Conservation (phyloP, 192 early-diverging fungal species). For the Coemansia sp. region DNA sequence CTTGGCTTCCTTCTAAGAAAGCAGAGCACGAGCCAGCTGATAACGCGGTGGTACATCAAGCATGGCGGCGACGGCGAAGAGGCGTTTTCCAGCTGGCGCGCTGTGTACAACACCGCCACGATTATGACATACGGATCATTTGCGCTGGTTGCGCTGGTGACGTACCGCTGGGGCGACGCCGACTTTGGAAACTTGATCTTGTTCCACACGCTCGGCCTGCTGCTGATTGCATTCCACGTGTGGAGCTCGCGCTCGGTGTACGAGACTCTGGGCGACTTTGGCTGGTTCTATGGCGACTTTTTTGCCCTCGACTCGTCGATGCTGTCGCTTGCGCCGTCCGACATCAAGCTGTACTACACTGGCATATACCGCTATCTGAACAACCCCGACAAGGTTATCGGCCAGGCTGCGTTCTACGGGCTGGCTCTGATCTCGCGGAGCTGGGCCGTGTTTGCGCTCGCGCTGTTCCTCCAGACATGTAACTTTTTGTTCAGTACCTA, state of each 20-base stretch:
- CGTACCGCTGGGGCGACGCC: conserved; percentile 69
- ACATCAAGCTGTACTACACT: conserved; percentile 72
- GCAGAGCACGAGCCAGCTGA: conserved; percentile 80
- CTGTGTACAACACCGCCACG: conserved; percentile 87
- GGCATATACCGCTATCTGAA: conserved; percentile 94
- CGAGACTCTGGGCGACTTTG: conserved; percentile 92
- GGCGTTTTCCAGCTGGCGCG: conserved; percentile 95
- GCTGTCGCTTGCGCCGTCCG: conserved; percentile 41
- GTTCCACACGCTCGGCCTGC: conserved; percentile 71
- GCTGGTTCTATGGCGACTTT: conserved; percentile 99
- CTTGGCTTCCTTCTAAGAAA: conserved; percentile 74
- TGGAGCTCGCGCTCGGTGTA: conserved; percentile 92
- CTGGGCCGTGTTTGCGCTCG: conserved; percentile 78
- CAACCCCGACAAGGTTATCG: conserved; percentile 91
- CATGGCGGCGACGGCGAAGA: conserved; percentile 84
- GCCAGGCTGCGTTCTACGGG: conserved; percentile 94
- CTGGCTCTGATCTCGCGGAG: conserved; percentile 81
- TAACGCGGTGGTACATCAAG: conserved; percentile 91
- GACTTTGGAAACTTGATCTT: conserved; percentile 57
- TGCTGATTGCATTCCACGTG: conserved; percentile 83
- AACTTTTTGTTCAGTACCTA: conserved; percentile 82
- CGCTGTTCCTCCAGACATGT: conserved; percentile 78
- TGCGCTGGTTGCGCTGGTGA: conserved; percentile 72
- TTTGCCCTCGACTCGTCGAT: conserved; percentile 80
- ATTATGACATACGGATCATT: conserved; percentile 93